A percentile compares a stretch with the other conserved stretches of the same genome.
These are phyloP conservation scores for Aspergillus oerlinghausenensis DNA, from an alignment of 2,329 filamentous ascomycete genomes.

Conservation along the genomic window DNA sequence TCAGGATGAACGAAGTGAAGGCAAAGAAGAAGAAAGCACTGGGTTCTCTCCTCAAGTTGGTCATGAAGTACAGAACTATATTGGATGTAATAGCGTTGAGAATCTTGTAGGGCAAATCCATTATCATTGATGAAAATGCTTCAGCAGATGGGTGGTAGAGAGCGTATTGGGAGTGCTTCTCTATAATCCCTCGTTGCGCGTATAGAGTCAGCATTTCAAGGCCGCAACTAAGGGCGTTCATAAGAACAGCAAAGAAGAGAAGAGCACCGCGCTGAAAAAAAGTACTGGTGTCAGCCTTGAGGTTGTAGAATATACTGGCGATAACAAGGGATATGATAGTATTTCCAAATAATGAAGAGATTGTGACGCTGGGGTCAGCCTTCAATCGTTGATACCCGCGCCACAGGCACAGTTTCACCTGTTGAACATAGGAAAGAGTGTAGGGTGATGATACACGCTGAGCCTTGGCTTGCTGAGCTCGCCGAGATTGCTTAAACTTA, in stretches of 20 bases:
- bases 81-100: slow-evolving; percentile 69
- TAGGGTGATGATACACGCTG: slow-evolving; percentile 67
- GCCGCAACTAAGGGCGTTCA: slow-evolving; percentile 73
- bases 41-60: slow-evolving; percentile 67
- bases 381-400: slow-evolving; percentile 69
- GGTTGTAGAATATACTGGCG: slow-evolving; percentile 71
- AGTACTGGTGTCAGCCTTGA: slow-evolving; percentile 57
- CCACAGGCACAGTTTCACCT: slow-evolving; percentile 70
- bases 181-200: slow-evolving; percentile 13
- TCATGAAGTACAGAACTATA: slow-evolving; percentile 76
- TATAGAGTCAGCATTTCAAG: slow-evolving; percentile 49
- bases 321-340: slow-evolving; percentile 69
- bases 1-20: slow-evolving; percentile 66
- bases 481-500: slow-evolving; percentile 30
- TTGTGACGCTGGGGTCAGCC: slow-evolving; percentile 67
- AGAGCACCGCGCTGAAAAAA: slow-evolving; percentile 73
- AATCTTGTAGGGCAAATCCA: slow-evolving; percentile 66
- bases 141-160: slow-evolving; percentile 17
- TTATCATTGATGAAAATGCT: slow-evolving; percentile 8
- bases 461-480: slow-evolving; percentile 31
- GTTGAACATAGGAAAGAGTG: slow-evolving; percentile 69
- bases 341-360: slow-evolving; percentile 62
- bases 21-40: slow-evolving; percentile 80
- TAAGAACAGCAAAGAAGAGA: slow-evolving; percentile 76
- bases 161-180: slow-evolving; percentile 17